A percentile compares a stretch with the other conserved stretches of the same genome.
Conservation (phyloP, 2,329 filamentous ascomycete species). For the Aureobasidium namibiae region DNA sequence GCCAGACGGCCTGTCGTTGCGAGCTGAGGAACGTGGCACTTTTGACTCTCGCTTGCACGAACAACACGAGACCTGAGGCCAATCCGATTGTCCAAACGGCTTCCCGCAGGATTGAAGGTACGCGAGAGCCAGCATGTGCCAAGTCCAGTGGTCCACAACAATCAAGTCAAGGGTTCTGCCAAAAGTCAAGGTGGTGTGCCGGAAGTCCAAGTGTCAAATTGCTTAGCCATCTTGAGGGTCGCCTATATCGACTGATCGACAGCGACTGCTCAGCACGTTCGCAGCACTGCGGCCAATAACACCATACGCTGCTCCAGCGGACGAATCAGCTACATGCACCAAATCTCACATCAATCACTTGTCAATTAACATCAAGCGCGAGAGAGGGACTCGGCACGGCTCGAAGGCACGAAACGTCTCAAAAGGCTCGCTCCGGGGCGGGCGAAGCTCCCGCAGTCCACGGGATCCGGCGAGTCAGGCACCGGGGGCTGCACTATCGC, state of each 20-base stretch:
- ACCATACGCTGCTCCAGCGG: no score
- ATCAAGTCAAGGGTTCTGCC: not conserved
- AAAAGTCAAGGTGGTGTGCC: not conserved
- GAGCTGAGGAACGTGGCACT: not conserved
- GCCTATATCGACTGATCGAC: no score
- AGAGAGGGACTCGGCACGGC: not conserved
- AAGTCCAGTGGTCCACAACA: not conserved
- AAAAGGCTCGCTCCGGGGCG: not conserved
- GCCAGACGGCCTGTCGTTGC: not conserved
- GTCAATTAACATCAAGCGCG: no score
- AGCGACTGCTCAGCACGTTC: no score
- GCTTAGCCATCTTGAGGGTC: no score
- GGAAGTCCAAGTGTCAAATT: not conserved
- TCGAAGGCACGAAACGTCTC: constrained; percentile 4
- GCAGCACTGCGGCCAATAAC: no score
- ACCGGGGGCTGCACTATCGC: not conserved
- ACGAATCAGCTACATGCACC: no score
- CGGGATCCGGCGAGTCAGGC: constrained; percentile 5
- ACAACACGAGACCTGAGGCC: not conserved
- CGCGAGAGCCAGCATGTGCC: not conserved
- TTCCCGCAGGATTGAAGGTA: not conserved
- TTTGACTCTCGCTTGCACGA: constrained; percentile 6
- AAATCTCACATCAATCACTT: no score
- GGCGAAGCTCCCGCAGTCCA: not conserved
- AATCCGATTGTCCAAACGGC: not conserved